phyloP scores from a whole-genome alignment of 177 flowering plant species.

The Vitis hybrid region DNA sequence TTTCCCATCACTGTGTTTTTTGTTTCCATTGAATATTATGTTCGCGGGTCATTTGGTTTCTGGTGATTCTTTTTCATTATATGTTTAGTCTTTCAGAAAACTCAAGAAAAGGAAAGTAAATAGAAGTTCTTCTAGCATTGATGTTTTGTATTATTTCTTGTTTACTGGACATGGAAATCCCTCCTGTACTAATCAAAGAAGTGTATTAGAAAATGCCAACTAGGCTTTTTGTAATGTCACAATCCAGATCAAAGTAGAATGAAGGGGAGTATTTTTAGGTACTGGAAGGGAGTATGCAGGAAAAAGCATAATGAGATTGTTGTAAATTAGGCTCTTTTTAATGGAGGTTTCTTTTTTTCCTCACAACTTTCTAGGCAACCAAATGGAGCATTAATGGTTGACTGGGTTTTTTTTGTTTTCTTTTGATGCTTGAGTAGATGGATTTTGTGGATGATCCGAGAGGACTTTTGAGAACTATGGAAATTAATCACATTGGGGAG shows the following conservation, averaged over 20 bases:
- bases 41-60: background rate
- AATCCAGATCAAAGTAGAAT: background rate
- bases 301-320: background rate
- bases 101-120: background rate
- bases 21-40: background rate
- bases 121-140: background rate
- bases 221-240: no score
- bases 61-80: background rate
- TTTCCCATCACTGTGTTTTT: background rate
- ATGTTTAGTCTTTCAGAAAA: background rate
- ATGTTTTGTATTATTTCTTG: background rate
- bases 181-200: no score
- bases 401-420: conserved; percentile 5
- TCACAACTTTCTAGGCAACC: background rate
- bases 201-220: no score
- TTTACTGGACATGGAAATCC: no score
- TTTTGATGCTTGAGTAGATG: conserved; percentile 49
- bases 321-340: background rate
- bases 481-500: conserved; percentile 58
- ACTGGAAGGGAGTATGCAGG: no score
- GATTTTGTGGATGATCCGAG: conserved; percentile 86
- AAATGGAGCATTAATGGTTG: background rate
- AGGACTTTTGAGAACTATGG: conserved; percentile 64
- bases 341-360: background rate
- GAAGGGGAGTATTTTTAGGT: background rate